Percentiles rank a stretch among this genome's conserved stretches.
Evolutionary conservation across 192 early-diverging fungal genomes (phyloP).

Genomic region (Chytriomyces hyalinus): DNA sequence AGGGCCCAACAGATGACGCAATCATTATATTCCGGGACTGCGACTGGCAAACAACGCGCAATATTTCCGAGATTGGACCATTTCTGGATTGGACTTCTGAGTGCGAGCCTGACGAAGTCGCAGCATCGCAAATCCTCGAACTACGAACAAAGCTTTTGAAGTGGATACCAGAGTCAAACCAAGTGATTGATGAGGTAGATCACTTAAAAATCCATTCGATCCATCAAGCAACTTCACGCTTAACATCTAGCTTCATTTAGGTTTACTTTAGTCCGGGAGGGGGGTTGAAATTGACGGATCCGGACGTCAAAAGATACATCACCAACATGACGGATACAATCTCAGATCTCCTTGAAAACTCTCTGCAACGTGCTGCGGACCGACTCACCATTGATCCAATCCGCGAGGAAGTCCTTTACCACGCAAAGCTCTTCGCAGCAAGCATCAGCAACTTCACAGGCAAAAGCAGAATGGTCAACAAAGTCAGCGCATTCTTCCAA

Average conservation of each 20-base stretch:
- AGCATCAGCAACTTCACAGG: constrained; percentile 11
- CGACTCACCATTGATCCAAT: constrained; percentile 17
- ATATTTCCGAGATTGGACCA: constrained; percentile 1
- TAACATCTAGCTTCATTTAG: neutral
- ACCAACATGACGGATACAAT: constrained; percentile 11
- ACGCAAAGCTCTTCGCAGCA: constrained; percentile 20
- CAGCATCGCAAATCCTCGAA: neutral
- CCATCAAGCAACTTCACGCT: neutral
- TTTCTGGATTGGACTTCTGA: constrained; percentile 27
- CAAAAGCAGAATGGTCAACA: constrained; percentile 29
- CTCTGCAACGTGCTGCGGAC: constrained; percentile 17
- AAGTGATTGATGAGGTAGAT: constrained; percentile 28
- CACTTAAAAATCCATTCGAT: neutral
- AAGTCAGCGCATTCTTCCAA: constrained; percentile 27
- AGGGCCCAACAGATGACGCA: constrained; percentile 35
- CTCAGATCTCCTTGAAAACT: constrained; percentile 22
- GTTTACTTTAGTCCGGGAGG: constrained; percentile 10
- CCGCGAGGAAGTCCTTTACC: constrained; percentile 34
- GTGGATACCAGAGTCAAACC: constrained; percentile 16
- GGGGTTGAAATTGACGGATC: neutral
- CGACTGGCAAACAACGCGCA: constrained; percentile 12
- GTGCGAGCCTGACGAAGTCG: constrained; percentile 2
- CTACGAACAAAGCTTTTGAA: constrained; percentile 9
- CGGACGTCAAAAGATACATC: constrained; percentile 25
- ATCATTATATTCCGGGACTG: constrained; percentile 26